A percentile compares a stretch with the other conserved stretches of the same genome.
Conservation (phyloP, 768 basidiomycete genomes). For the Calvatia gigantea region DNA sequence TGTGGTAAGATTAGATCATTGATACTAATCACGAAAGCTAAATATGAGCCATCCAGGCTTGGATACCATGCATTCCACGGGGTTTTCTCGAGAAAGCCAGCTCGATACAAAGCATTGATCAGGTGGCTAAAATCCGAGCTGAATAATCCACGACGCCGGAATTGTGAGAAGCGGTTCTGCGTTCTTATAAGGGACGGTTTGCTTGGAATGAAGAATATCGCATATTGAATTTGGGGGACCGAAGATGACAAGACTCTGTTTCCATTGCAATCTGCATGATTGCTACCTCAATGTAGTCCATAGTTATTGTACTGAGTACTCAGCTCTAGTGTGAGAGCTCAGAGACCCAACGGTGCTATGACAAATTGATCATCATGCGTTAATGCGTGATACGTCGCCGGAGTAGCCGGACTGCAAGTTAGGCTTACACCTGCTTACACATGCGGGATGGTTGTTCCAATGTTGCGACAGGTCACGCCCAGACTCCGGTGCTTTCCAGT, state of each 20-base stretch:
- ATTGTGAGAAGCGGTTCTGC: slow-evolving; percentile 42
- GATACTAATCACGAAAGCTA: slow-evolving; percentile 1
- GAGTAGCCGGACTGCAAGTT: too few relatives aligned
- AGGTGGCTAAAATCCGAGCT: slow-evolving; percentile 49
- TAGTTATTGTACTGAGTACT: too few relatives aligned
- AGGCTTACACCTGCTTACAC: too few relatives aligned
- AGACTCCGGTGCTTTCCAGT: slow-evolving; percentile 24
- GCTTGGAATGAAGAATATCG: slow-evolving; percentile 21
- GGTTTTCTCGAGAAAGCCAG: slow-evolving; percentile 52
- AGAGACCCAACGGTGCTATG: too few relatives aligned
- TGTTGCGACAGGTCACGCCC: slow-evolving; percentile 16
- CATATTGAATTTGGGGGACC: slow-evolving; percentile 8
- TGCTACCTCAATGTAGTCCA: background rate
- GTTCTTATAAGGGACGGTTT: slow-evolving; percentile 45
- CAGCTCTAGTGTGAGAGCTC: too few relatives aligned
- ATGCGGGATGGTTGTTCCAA: too few relatives aligned
- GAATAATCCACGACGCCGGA: slow-evolving; percentile 39
- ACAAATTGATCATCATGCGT: too few relatives aligned
- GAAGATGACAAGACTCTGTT: too few relatives aligned
- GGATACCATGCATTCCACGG: slow-evolving; percentile 76
- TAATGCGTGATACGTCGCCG: too few relatives aligned
- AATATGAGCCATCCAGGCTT: slow-evolving; percentile 48
- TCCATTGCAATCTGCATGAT: background rate
- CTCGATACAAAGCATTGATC: slow-evolving; percentile 45
- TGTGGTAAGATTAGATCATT: slow-evolving; percentile 48